These are phyloP conservation scores for Bocquillonia castaneifolia DNA, from an alignment of 441 rosid species.

Conservation along the genomic window DNA sequence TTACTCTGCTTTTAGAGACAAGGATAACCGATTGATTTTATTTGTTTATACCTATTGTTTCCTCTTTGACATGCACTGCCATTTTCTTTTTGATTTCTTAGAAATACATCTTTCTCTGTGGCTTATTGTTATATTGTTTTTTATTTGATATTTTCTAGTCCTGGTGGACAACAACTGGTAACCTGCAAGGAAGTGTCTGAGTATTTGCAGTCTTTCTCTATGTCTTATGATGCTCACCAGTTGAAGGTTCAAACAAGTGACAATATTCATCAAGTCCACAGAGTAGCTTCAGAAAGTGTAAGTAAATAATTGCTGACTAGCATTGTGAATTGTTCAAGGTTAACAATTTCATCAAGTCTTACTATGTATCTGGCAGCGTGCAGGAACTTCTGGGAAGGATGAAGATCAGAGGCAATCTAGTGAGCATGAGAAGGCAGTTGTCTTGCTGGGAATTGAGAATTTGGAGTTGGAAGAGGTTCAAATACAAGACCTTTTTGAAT, in stretches of 20 bases:
- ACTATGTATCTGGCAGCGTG: constrained; percentile 34
- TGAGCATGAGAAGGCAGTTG: constrained; percentile 32
- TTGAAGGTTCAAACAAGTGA: constrained; percentile 21
- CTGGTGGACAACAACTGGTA: constrained; percentile 59
- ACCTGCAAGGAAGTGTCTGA: constrained; percentile 66
- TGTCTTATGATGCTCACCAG: constrained; percentile 25
- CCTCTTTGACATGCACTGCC: too few species aligned
- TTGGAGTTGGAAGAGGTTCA: constrained; percentile 56
- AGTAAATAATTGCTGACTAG: constrained; percentile 5
- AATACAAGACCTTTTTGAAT: constrained; percentile 53
- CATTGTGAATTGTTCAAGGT: constrained; percentile 12
- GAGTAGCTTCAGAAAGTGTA: constrained; percentile 33
- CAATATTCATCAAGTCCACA: constrained; percentile 27
- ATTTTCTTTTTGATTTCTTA: not conserved
- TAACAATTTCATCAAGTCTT: constrained; percentile 16
- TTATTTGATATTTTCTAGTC: constrained; percentile 34
- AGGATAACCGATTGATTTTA: too few species aligned
- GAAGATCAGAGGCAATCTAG: constrained; percentile 33
- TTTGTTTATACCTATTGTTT: too few species aligned
- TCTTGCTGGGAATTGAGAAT: constrained; percentile 40
- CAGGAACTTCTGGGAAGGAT: constrained; percentile 27
- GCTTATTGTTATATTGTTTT: not conserved
- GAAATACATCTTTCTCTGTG: not conserved
- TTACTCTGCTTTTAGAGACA: too few species aligned
- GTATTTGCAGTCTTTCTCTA: constrained; percentile 46